phyloP scores from a whole-genome alignment of 176 grass and related monocot genomes.

The Paspalum notatum region DNA sequence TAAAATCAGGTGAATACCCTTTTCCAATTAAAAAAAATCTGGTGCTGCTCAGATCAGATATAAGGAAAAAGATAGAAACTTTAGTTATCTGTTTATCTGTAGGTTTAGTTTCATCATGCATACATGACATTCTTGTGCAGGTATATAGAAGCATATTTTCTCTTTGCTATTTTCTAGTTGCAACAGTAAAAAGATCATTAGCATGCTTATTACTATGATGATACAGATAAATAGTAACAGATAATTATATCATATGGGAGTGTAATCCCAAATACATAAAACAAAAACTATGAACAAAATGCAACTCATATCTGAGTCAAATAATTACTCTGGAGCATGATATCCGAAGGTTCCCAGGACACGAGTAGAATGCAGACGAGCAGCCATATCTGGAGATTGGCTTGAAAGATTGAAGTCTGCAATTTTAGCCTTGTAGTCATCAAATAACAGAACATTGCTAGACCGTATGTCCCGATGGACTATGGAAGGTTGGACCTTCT shows the following conservation, averaged over 20 bases:
- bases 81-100: background rate
- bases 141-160: background rate
- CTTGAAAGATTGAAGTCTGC: constrained; percentile 80
- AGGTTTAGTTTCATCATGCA: background rate
- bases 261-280: background rate
- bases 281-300: constrained; percentile 17
- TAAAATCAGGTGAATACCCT: background rate
- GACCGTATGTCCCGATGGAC: constrained; percentile 80
- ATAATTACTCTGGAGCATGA: constrained; percentile 83
- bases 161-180: background rate
- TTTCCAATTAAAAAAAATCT: background rate
- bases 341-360: constrained; percentile 79
- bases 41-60: background rate
- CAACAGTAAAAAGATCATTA: background rate
- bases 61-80: background rate
- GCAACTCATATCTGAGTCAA: constrained; percentile 12
- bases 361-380: constrained; percentile 72
- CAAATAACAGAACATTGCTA: constrained; percentile 83
- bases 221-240: background rate
- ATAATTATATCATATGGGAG: background rate
- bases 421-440: constrained; percentile 80
- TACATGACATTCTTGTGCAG: background rate
- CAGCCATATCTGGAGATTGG: constrained; percentile 78
- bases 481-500: constrained; percentile 76
- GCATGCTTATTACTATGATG: background rate